These are phyloP conservation scores for Setomelanomma holmii DNA, from an alignment of 2,329 filamentous ascomycete genomes.

Conservation along the genomic window DNA sequence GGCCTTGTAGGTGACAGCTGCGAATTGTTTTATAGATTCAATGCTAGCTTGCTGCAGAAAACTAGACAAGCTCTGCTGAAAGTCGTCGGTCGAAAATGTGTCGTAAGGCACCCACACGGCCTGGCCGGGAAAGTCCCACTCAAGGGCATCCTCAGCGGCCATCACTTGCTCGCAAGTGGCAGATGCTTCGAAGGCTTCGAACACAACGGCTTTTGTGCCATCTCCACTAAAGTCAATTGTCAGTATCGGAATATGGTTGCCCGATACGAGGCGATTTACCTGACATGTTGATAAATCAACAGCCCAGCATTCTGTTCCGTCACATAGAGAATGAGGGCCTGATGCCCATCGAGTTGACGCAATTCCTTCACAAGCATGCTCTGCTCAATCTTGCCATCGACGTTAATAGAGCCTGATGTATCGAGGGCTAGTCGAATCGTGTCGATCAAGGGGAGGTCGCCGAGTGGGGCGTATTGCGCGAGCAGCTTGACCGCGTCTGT, in stretches of 20 bases:
- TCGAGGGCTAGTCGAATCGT: slow-evolving; percentile 21
- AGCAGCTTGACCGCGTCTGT: slow-evolving; percentile 29
- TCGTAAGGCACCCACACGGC: slow-evolving; percentile 56
- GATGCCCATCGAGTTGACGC: slow-evolving; percentile 7
- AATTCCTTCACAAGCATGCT: slow-evolving; percentile 27
- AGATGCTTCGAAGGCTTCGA: slow-evolving; percentile 69
- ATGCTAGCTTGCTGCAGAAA: slow-evolving; percentile 65
- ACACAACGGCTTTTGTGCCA: slow-evolving; percentile 45
- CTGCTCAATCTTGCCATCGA: slow-evolving; percentile 32
- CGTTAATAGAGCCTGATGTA: slow-evolving; percentile 28
- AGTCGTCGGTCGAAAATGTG: slow-evolving; percentile 49
- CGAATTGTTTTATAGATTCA: slow-evolving; percentile 62
- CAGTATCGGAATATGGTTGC: slow-evolving; percentile 1
- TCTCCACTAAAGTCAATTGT: slow-evolving; percentile 16
- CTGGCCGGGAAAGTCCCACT: slow-evolving; percentile 67
- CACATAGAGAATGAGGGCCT: slow-evolving; percentile 55
- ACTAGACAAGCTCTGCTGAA: slow-evolving; percentile 56
- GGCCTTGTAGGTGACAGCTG: slow-evolving; percentile 61
- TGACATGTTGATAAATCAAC: slow-evolving; percentile 46
- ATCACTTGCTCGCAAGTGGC: slow-evolving; percentile 62
- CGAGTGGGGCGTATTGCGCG: slow-evolving; percentile 11
- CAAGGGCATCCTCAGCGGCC: slow-evolving; percentile 58
- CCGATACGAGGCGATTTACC: slow-evolving; percentile 34
- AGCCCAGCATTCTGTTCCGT: slow-evolving; percentile 59
- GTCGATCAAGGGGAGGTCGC: slow-evolving; percentile 18